These are phyloP conservation scores for Vitis hybrid DNA, from an alignment of 177 flowering plant species.

Conservation along the genomic window DNA sequence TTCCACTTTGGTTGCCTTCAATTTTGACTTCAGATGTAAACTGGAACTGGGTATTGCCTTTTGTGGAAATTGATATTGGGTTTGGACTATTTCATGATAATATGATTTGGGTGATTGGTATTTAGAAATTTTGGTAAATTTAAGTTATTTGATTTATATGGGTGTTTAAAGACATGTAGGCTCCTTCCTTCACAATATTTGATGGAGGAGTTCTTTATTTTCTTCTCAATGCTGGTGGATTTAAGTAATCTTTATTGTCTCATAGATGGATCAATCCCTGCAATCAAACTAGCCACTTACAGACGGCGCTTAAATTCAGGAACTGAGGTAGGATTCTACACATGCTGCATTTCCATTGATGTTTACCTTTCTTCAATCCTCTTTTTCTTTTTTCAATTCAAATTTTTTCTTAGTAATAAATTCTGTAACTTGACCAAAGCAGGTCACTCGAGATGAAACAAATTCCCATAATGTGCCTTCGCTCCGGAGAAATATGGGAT, in stretches of 20 bases:
- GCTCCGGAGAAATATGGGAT: conserved; percentile 78
- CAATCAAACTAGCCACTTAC: conserved; percentile 78
- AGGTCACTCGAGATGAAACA: conserved; percentile 49
- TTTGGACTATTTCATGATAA: background rate
- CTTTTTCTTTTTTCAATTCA: background rate
- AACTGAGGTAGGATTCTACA: conserved; percentile 44
- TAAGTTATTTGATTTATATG: too few species aligned
- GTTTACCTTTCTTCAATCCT: background rate
- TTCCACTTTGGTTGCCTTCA: background rate
- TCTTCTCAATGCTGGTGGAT: background rate
- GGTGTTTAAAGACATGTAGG: too few species aligned
- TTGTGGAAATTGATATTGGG: background rate
- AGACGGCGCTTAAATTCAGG: conserved; percentile 63
- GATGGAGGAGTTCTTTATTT: too few species aligned
- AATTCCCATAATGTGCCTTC: conserved; percentile 40
- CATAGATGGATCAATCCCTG: conserved; percentile 91
- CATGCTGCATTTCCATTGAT: background rate
- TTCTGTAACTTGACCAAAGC: conserved; percentile 16
- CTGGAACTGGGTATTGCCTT: conserved; percentile 4
- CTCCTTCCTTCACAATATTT: too few species aligned
- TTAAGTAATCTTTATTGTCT: conserved; percentile 5
- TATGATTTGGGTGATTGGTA: too few species aligned
- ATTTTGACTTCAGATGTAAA: background rate
- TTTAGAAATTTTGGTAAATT: too few species aligned
- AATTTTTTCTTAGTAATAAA: conserved; percentile 1